Base-by-base conservation (phyloP, 2,329 filamentous ascomycete species). In the Verticillium zaregamsianum region DNA sequence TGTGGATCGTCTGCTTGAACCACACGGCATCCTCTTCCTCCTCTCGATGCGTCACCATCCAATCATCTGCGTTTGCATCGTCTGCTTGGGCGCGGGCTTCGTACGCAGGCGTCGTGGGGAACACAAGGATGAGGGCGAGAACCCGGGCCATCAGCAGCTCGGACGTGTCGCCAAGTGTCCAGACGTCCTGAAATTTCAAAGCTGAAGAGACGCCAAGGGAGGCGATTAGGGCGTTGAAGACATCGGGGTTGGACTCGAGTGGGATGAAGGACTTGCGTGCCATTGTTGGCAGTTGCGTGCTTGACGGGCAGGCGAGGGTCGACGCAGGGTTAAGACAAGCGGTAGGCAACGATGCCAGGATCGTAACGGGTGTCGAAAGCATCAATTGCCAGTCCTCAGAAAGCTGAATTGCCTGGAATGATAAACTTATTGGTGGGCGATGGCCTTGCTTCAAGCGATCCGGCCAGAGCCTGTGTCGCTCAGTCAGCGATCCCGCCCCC, bases 1-100 rank as follows among this genome's bases (percentile, higher is more conserved):
- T 90, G 65, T 86, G 81, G 69, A 91, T 91, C 0, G 87, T 91
- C 69, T 91, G 88, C 69, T 86, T 87, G 74, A 88, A 90, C 88
- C 88, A 91, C n/a, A 89, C 73, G 0, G 89, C 85, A n/a, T 84
- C 80, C 64, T 90, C 87, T 1, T 73, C 68, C 4, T 80, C 73
- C 1, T 86, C 86, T 32, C 55, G 23, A 12, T 62, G 45, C 20
- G 45, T 52, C 45, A 52, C 45, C 45, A 52, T 60, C 62, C 70
- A 68, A 20, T 67, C 60, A 8, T 57, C n/a, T 0, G 57, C 56
- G 2, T n/a, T 37, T 15, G 55, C 56, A 11, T 70, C 67, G 5
- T 63, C 58, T 5, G 32, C 71, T 52, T 72, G 68, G 52, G 86
- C 82, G 68, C 82, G 82, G 9, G 57, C 77, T 73, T 90, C 86